Conservation (phyloP, 2,329 filamentous ascomycete species). For the Fusarium mundagurra region DNA sequence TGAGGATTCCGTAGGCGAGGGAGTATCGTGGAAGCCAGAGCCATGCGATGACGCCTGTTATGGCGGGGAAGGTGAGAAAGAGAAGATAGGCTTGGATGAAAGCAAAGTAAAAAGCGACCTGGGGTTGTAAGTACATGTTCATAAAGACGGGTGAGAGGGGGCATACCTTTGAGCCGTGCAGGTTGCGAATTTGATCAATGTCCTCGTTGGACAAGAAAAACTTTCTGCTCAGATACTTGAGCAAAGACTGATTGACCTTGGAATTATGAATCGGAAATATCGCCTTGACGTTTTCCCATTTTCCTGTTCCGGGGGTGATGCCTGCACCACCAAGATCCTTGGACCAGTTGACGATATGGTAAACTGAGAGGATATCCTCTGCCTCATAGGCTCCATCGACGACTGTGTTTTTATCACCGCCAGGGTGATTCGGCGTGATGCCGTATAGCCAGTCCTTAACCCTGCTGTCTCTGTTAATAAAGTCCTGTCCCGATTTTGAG, state of each 20-base stretch:
- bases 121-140: accelerated
- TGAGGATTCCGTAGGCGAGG: conserved; percentile 72
- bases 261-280: conserved; percentile 73
- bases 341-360: conserved; percentile 71
- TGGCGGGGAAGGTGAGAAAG: conserved; percentile 75
- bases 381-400: conserved; percentile 64
- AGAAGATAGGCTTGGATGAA: conserved; percentile 81
- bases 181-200: conserved; percentile 68
- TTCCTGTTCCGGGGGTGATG: conserved; percentile 65
- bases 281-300: conserved; percentile 69
- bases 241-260: conserved; percentile 62
- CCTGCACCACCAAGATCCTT: conserved; percentile 69
- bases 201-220: conserved; percentile 61
- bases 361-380: conserved; percentile 76
- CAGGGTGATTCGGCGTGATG: conserved; percentile 71
- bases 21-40: conserved; percentile 76
- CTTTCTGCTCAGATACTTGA: conserved; percentile 65
- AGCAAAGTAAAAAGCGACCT: conserved; percentile 84
- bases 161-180: conserved; percentile 67
- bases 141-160: accelerated
- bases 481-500: too few species aligned
- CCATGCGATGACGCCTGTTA: conserved; percentile 75
- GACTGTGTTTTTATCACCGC: conserved; percentile 62
- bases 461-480: conserved; percentile 50
- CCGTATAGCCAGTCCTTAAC: conserved; percentile 81